phyloP scores from a whole-genome alignment of 2,329 filamentous ascomycete genomes.

The Colletotrichum abscissum region DNA sequence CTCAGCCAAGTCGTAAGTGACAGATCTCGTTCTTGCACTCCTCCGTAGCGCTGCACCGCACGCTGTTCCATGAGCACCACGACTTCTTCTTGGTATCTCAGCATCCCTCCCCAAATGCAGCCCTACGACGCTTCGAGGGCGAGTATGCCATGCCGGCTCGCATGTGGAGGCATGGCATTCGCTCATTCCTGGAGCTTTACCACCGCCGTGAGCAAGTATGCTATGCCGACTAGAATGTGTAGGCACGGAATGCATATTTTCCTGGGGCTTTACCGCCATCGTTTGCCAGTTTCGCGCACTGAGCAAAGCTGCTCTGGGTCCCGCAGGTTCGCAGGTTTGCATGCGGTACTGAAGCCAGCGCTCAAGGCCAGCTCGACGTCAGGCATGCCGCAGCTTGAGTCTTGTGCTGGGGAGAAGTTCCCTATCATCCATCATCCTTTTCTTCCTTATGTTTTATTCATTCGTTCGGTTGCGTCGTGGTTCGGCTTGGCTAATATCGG shows the following conservation, averaged over 20 bases:
- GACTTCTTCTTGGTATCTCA: too few species aligned
- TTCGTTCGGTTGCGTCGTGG: rapidly evolving
- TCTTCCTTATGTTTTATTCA: rapidly evolving
- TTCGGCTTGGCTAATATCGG: not conserved
- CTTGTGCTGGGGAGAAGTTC: not conserved
- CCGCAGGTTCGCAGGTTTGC: not conserved
- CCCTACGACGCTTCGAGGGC: rapidly evolving
- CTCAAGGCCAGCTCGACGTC: not conserved
- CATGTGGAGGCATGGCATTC: too few species aligned
- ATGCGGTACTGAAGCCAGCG: not conserved
- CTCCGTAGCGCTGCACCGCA: too few species aligned
- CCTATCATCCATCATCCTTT: not conserved
- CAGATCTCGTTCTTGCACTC: rapidly evolving
- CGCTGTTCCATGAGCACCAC: too few species aligned
- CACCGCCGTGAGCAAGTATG: too few species aligned
- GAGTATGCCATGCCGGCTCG: too few species aligned
- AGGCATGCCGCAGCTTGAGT: not conserved
- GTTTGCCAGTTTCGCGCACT: not conserved
- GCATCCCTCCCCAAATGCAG: too few species aligned
- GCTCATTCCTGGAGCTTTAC: too few species aligned
- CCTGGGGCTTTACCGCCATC: too few species aligned
- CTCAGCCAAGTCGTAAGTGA: not conserved
- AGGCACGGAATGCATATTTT: too few species aligned
- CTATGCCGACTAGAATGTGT: too few species aligned
- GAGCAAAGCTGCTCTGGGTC: not conserved